A percentile compares a stretch with the other conserved stretches of the same genome.
These are phyloP conservation scores for Stellera chamaejasme DNA, from an alignment of 345 rosid genomes.

Conservation along the genomic window DNA sequence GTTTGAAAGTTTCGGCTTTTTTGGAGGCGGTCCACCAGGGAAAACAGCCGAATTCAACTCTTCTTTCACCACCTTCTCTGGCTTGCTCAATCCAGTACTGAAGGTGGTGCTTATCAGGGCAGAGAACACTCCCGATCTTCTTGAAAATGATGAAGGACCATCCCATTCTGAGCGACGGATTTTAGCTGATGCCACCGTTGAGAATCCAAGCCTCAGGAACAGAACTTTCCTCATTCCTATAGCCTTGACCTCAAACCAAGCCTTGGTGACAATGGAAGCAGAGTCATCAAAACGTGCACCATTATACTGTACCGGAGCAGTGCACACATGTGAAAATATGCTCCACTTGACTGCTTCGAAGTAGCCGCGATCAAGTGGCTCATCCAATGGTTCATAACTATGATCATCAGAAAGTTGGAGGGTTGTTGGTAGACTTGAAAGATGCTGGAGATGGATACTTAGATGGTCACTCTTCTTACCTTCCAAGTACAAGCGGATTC, in stretches of 20 bases:
- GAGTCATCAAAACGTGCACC: constrained; percentile 58
- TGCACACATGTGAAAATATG: constrained; percentile 86
- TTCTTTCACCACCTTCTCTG: constrained; percentile 40
- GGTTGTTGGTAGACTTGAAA: constrained; percentile 48
- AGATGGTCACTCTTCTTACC: constrained; percentile 87
- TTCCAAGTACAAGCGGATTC: constrained; percentile 81
- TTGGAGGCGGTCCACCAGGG: constrained; percentile 62
- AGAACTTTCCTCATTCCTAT: constrained; percentile 80
- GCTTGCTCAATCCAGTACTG: constrained; percentile 39
- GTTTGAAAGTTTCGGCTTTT: constrained; percentile 54
- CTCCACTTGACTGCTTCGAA: constrained; percentile 88
- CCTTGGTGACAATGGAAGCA: constrained; percentile 76
- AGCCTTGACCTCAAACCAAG: constrained; percentile 87
- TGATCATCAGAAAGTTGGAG: constrained; percentile 57
- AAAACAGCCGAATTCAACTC: constrained; percentile 84
- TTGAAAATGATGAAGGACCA: constrained; percentile 46
- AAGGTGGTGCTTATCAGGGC: constrained; percentile 59
- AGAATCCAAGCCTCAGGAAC: constrained; percentile 85
- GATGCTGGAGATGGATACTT: constrained; percentile 91
- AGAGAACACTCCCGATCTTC: constrained; percentile 80
- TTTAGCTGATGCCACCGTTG: constrained; percentile 53
- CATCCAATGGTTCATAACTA: constrained; percentile 35
- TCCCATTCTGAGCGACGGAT: constrained; percentile 83
- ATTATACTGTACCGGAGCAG: constrained; percentile 65
- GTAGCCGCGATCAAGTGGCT: constrained; percentile 50